Base-by-base conservation (phyloP, 225 moss, liverwort and hornwort species). In the Marchantia polymorpha region DNA sequence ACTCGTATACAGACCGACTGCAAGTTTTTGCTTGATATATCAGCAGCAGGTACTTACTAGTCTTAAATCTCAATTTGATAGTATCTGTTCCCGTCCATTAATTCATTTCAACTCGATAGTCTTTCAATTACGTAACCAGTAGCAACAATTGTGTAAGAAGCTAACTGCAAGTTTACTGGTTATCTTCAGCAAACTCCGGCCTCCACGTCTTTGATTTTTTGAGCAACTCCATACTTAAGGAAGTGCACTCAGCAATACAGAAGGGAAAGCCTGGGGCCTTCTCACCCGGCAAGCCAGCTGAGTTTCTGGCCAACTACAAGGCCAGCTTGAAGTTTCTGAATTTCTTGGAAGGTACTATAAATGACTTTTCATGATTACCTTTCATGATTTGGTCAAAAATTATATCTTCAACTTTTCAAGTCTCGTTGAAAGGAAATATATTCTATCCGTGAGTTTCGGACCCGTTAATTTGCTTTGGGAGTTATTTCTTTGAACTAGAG, bases 141-240 rank as follows among this genome's bases (percentile, higher is more conserved):
- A n/a, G 22, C 9, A 6, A 61, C 9, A n/a, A 1, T 26, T 72
- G 7, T 80, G 72, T 70, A 25, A 31, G 26, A 17, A 46, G 52
- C 54, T 58, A 55, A 80, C 23, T 47, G 6, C 20, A 69, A 22
- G 31, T 79, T 26, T 53, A 47, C 76, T 76, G 80, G 10, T 31
- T 64, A 22, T 82, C 55, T 70, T 59, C 90, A 92, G 93, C 90
- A 75, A 95, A 92, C 82, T 92, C 93, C 23, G 93, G 95, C 67
- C 86, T 95, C 14, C 93, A 91, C 61, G 88, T 91, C 16, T 92
- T 95, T 78, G 91, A 93, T 82, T 95, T 95, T 82, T 77, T 95
- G 65, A 92, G 93, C 89, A 92, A 92, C 83, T 95, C 95, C 30
- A 91, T 95, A 60, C 84, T 95, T 79, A 95, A 92, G 85, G 95